Conservation (phyloP, 2,329 filamentous ascomycete genomes). For the Calonectria pseudoreteaudii region DNA sequence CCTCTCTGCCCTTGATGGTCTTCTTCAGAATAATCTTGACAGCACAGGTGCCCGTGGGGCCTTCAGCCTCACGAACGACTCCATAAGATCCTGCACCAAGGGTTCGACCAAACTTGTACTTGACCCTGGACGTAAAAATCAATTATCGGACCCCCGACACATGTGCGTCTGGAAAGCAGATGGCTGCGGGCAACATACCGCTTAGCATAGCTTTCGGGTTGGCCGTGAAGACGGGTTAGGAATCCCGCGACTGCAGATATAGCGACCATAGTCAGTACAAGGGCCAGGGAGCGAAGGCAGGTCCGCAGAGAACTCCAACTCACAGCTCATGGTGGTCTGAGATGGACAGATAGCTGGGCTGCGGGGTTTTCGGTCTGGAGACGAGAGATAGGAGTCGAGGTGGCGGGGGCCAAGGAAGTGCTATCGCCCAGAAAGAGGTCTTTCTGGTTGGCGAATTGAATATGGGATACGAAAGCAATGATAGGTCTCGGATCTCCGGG, state of each 20-base stretch:
- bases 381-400: not conserved
- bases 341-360: not conserved
- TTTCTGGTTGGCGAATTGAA: not conserved
- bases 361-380: not conserved
- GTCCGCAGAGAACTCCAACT: constrained; percentile 42
- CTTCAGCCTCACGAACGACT: constrained; percentile 94
- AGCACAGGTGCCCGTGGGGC: constrained; percentile 85
- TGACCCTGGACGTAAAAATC: constrained; percentile 65
- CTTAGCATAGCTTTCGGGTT: constrained; percentile 98
- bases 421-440: not conserved
- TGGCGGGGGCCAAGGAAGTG: not conserved
- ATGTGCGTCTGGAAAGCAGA: constrained; percentile 18
- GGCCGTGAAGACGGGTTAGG: constrained; percentile 95
- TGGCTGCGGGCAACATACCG: constrained; percentile 71
- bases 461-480: not conserved
- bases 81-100: constrained; percentile 98
- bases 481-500: not conserved
- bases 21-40: constrained; percentile 99
- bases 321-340: constrained; percentile 45
- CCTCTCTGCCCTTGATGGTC: constrained; percentile 97
- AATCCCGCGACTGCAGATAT: constrained; percentile 78
- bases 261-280: constrained; percentile 36
- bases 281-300: constrained; percentile 28
- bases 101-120: constrained; percentile 92
- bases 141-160: constrained; percentile 39